phyloP scores from a whole-genome alignment of 805 yeast genomes.

The Candida loeiensis region DNA sequence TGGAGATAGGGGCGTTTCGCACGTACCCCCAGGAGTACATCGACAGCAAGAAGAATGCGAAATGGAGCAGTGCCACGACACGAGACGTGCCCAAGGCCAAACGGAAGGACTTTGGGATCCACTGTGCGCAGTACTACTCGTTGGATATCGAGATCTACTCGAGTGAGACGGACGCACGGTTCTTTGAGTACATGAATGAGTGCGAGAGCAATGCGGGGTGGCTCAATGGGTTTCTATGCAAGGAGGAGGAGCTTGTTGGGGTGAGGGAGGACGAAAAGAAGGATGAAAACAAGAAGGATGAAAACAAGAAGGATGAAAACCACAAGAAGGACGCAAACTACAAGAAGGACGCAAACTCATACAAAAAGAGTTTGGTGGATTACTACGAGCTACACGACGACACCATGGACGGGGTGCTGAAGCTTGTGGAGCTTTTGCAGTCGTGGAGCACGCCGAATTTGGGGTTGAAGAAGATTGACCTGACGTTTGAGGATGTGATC shows the following conservation, averaged over 20 bases:
- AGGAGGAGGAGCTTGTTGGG: conserved; percentile 6
- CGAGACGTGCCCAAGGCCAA: conserved; percentile 45
- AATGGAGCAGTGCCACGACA: conserved; percentile 1
- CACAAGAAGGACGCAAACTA: too few relatives aligned
- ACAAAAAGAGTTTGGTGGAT: conserved; percentile 6
- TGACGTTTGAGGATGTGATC: conserved; percentile 12
- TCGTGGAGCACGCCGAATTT: background rate
- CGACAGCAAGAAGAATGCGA: conserved; percentile 11
- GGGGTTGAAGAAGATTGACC: conserved; percentile 6
- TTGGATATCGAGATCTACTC: conserved; percentile 60
- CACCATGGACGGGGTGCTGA: conserved; percentile 8
- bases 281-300: too few relatives aligned
- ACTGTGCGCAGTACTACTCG: conserved; percentile 65
- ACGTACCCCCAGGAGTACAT: conserved; percentile 49
- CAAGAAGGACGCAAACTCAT: too few relatives aligned
- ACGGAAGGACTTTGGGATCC: conserved; percentile 64
- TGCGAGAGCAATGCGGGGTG: conserved; percentile 12
- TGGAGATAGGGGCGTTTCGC: conserved; percentile 87
- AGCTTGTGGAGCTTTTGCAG: conserved; percentile 11
- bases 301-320: too few relatives aligned
- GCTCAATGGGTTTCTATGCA: conserved; percentile 11
- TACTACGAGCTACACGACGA: conserved; percentile 10
- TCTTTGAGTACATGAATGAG: conserved; percentile 10
- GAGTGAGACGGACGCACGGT: conserved; percentile 42
- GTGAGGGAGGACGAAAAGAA: too few relatives aligned